phyloP scores from a whole-genome alignment of 2,329 filamentous ascomycete genomes.

The Xylariomycetidae sp. region DNA sequence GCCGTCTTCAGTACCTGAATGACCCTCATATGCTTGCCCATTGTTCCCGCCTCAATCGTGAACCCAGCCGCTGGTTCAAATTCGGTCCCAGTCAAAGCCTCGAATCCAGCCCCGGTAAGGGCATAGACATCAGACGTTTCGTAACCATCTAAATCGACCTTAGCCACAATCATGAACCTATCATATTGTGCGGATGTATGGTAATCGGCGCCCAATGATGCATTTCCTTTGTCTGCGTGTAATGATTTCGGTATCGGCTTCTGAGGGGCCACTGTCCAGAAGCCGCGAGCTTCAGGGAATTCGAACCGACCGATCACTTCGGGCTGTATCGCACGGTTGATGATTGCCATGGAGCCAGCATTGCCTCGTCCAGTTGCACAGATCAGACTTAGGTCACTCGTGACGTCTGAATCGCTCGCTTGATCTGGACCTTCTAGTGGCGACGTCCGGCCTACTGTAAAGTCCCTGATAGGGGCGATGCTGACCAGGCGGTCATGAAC shows the following conservation, averaged over 20 bases:
- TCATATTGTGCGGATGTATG: conserved; percentile 60
- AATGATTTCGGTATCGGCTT: conserved; percentile 59
- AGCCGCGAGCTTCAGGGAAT: conserved; percentile 64
- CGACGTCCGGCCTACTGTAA: conserved; percentile 59
- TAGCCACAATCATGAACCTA: conserved; percentile 77
- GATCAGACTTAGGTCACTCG: conserved; percentile 53
- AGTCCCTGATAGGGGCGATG: conserved; percentile 71
- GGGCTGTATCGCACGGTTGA: conserved; percentile 74
- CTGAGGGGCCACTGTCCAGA: conserved; percentile 75
- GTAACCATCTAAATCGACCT: conserved; percentile 59
- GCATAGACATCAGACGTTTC: conserved; percentile 76
- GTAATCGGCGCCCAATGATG: conserved; percentile 47
- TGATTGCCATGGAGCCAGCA: conserved; percentile 63
- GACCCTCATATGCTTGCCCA: conserved; percentile 74
- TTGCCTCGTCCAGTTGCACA: conserved; percentile 58
- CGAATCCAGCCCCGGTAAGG: conserved; percentile 66
- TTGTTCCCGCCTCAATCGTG: conserved; percentile 77
- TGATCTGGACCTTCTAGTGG: conserved; percentile 39
- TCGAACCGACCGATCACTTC: conserved; percentile 63
- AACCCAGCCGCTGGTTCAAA: conserved; percentile 86
- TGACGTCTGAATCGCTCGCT: conserved; percentile 39
- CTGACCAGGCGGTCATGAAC: conserved; percentile 72
- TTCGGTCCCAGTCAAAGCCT: conserved; percentile 74
- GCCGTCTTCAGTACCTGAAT: conserved; percentile 85
- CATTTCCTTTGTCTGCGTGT: conserved; percentile 41